A percentile compares a stretch with the other conserved stretches of the same genome.
These are phyloP conservation scores for Endothia cerciana DNA, from an alignment of 2,329 filamentous ascomycete genomes.

Conservation along the genomic window DNA sequence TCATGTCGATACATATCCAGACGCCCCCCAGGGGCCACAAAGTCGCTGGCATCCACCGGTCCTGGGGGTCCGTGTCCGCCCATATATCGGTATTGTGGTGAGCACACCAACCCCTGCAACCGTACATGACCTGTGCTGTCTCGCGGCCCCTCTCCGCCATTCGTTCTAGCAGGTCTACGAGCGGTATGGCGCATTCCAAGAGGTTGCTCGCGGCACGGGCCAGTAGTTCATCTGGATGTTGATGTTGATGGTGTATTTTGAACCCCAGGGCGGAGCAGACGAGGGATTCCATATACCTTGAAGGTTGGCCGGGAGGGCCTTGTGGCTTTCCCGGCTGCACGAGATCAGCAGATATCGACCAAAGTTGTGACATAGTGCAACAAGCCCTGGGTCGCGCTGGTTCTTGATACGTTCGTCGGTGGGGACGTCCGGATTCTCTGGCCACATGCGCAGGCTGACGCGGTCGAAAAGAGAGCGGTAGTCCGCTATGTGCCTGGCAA, in stretches of 20 bases:
- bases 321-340: conserved; percentile 36
- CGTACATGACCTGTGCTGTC: conserved; percentile 40
- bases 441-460: conserved; percentile 33
- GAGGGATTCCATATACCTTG: conserved; percentile 50
- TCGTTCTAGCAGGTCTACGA: conserved; percentile 45
- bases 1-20: conserved; percentile 37
- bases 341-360: conserved; percentile 45
- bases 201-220: conserved; percentile 39
- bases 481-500: conserved; percentile 32
- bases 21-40: conserved; percentile 37
- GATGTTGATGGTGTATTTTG: conserved; percentile 56
- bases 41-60: conserved; percentile 38
- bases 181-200: conserved; percentile 41
- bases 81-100: conserved; percentile 45
- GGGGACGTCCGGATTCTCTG: conserved; percentile 30
- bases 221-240: conserved; percentile 60
- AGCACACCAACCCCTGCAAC: conserved; percentile 38
- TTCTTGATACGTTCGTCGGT: conserved; percentile 32
- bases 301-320: conserved; percentile 45
- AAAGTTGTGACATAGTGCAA: conserved; percentile 43
- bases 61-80: conserved; percentile 41
- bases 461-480: conserved; percentile 33
- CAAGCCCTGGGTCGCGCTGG: conserved; percentile 33
- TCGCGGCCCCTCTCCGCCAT: conserved; percentile 40
- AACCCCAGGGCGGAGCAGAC: conserved; percentile 49